Evolutionary conservation across 2,329 filamentous ascomycete species (phyloP), one percentile per base, ranked within the genome.

Genomic region (Penicillium sp.): DNA sequence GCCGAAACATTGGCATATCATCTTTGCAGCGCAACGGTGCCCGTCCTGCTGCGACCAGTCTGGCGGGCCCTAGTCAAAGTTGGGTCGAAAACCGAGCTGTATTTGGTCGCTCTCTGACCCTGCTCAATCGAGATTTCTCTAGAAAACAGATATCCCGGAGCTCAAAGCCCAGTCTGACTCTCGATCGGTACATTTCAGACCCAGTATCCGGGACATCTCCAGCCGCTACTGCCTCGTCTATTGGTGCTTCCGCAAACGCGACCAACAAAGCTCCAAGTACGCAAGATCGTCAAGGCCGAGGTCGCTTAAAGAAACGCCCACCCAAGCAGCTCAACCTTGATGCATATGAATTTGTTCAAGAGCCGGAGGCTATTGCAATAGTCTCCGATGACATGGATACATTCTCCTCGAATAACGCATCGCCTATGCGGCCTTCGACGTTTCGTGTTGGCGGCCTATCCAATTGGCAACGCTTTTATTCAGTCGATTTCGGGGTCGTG

Each of bases 401-500:
- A 23, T 29, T 49, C 5, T 31, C 41, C 21, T 26, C 52, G n/a
- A 50, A 28, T 5, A 34, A 47, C 3, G 18, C 33, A 2, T 42
- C 16, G 36, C 23, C 53, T 15, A 29, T 33, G 2, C 41, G 21
- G n/a, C 52, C 56, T 29, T 45, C 48, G 57, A 76, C 31, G 60
- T 62, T 59, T 18, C 49, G 45, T n/a, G 38, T 49, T 2, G 62
- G 73, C 51, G 80, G 78, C 1, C 66, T 85, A 2, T 74, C 70
- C 29, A 70, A 74, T n/a, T 79, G 74, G 59, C 78, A 77, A 28
- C 74, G 74, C 4, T 70, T 70, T 18, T 84, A 83, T 58, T 68
- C 81, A 1, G 71, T 73, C 10, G 77, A 79, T 55, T 85, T 85
- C 52, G 79, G 80, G 47, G 67, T 83, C 8, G 64, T 64, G 5